Evolutionary conservation across 2,329 filamentous ascomycete species (phyloP).

Genomic region (Trichophyton benhamiae): DNA sequence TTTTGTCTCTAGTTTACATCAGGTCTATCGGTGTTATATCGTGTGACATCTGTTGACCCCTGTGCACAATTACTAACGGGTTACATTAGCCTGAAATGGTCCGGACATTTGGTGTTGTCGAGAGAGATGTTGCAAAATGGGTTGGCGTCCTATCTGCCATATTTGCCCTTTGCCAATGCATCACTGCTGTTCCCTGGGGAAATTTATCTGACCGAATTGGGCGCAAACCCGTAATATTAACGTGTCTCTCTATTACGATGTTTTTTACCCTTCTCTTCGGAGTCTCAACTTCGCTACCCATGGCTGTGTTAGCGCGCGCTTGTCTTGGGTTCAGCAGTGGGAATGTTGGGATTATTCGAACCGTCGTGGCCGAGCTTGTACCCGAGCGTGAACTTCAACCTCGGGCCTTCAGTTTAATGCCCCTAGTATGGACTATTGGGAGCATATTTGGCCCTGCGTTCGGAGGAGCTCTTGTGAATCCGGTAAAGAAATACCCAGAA

Average conservation of each 20-base stretch:
- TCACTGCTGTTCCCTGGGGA: constrained; percentile 64
- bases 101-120: constrained; percentile 57
- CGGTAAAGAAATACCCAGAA: constrained; percentile 58
- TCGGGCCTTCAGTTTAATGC: constrained; percentile 84
- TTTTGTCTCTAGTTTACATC: neutral
- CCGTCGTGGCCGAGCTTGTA: constrained; percentile 86
- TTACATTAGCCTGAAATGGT: constrained; percentile 63
- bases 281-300: constrained; percentile 62
- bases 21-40: neutral
- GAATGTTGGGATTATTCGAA: constrained; percentile 86
- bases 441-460: constrained; percentile 79
- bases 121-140: constrained; percentile 62
- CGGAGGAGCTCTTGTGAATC: constrained; percentile 75
- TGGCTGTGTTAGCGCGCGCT: constrained; percentile 66
- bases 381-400: constrained; percentile 78
- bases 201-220: constrained; percentile 65
- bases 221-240: constrained; percentile 68
- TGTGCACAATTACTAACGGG: constrained; percentile 13
- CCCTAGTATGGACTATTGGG: constrained; percentile 76
- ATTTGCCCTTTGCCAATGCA: constrained; percentile 60
- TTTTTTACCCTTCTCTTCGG: constrained; percentile 70
- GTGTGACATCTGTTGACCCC: neutral
- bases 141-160: constrained; percentile 61
- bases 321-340: constrained; percentile 78
- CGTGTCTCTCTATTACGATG: constrained; percentile 68